Percentiles rank a stretch among this genome's conserved stretches.
These are phyloP conservation scores for Pelargonium citronellum DNA, from an alignment of 441 rosid species.

Conservation along the genomic window DNA sequence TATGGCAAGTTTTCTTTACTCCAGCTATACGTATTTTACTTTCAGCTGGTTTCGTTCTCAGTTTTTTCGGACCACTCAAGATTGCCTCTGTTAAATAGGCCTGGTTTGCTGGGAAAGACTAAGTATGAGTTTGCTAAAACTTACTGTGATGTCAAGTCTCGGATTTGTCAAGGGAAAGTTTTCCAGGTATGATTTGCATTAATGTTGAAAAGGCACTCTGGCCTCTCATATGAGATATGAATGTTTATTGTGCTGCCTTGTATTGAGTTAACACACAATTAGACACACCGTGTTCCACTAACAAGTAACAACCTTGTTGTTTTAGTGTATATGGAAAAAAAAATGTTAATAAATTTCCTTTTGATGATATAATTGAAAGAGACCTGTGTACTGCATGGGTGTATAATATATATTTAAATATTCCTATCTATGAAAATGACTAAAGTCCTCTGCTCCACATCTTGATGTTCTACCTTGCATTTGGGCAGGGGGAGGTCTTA, in stretches of 20 bases:
- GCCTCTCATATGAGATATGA: slow-evolving; percentile 15
- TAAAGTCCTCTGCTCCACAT: no score
- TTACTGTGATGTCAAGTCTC: slow-evolving; percentile 62
- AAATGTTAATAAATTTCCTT: background rate
- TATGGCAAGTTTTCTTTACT: slow-evolving; percentile 62
- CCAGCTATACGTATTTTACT: slow-evolving; percentile 8
- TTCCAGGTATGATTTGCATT: slow-evolving; percentile 60
- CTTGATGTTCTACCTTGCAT: no score
- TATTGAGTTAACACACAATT: background rate
- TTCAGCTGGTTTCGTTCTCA: slow-evolving; percentile 20
- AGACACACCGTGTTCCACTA: no score
- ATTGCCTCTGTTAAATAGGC: slow-evolving; percentile 49
- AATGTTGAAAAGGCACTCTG: slow-evolving; percentile 17
- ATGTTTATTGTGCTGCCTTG: slow-evolving; percentile 1
- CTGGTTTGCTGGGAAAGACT: slow-evolving; percentile 82
- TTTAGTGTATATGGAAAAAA: background rate
- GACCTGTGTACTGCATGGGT: background rate
- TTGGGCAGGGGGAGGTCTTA: background rate
- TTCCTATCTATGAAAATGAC: no score
- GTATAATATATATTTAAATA: no score
- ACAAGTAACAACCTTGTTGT: background rate
- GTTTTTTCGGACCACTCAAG: slow-evolving; percentile 20
- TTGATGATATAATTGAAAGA: background rate
- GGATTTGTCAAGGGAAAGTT: slow-evolving; percentile 44
- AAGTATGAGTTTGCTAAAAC: slow-evolving; percentile 87